phyloP scores from a whole-genome alignment of 305 asterid genomes.

The Plantago coronopus region DNA sequence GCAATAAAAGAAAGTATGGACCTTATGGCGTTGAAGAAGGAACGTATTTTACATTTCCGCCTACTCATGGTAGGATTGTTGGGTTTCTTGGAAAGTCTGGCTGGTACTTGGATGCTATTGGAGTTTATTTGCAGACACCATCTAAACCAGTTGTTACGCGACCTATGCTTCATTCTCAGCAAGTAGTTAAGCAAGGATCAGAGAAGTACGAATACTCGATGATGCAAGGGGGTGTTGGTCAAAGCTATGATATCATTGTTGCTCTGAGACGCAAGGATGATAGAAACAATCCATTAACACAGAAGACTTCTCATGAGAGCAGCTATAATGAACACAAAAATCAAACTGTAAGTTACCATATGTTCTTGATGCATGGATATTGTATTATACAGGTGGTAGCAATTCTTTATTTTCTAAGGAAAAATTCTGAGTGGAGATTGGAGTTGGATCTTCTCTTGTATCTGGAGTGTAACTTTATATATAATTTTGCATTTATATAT shows the following conservation, averaged over 20 bases:
- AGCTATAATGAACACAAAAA: slow-evolving; percentile 27
- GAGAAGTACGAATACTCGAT: slow-evolving; percentile 44
- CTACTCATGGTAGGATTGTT: slow-evolving; percentile 46
- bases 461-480: not conserved
- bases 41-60: slow-evolving; percentile 50
- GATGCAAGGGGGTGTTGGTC: slow-evolving; percentile 60
- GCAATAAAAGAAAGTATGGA: slow-evolving; percentile 60
- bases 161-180: slow-evolving; percentile 32
- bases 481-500: too few relatives aligned
- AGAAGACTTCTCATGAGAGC: slow-evolving; percentile 29
- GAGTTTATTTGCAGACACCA: slow-evolving; percentile 54
- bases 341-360: slow-evolving; percentile 31
- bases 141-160: slow-evolving; percentile 24
- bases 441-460: too few relatives aligned
- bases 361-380: too few relatives aligned
- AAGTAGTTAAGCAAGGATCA: slow-evolving; percentile 20
- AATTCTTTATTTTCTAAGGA: too few relatives aligned
- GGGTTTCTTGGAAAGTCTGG: slow-evolving; percentile 78
- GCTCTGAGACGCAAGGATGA: slow-evolving; percentile 56
- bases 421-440: too few relatives aligned
- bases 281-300: slow-evolving; percentile 18
- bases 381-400: too few relatives aligned
- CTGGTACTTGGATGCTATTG: slow-evolving; percentile 66
- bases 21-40: slow-evolving; percentile 66
- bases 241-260: slow-evolving; percentile 52